Percentiles rank a stretch among this genome's conserved stretches.
Conservation (phyloP, 306 rosid genomes). For the Dryas alaskensis region DNA sequence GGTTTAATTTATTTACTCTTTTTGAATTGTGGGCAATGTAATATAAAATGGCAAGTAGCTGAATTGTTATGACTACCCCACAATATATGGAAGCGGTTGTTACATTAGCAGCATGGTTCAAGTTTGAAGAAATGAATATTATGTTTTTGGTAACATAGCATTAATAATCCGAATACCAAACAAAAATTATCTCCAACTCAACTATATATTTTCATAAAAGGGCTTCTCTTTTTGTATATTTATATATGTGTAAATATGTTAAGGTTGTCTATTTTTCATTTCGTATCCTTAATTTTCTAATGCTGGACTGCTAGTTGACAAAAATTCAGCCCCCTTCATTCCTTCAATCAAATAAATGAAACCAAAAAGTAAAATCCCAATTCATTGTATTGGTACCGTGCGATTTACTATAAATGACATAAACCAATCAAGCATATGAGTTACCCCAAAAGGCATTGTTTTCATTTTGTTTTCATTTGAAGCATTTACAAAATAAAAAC, state of each 20-base stretch:
- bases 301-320: not conserved
- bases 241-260: not conserved
- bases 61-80: slow-evolving; percentile 14
- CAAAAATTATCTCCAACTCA: not conserved
- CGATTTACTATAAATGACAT: not conserved
- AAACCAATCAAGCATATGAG: no score
- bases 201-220: not conserved
- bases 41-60: no score
- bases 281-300: not conserved
- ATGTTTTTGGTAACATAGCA: not conserved
- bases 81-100: slow-evolving; percentile 29
- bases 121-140: not conserved
- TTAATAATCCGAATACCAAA: not conserved
- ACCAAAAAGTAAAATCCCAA: not conserved
- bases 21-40: no score
- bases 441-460: no score
- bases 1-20: no score
- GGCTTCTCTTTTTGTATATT: not conserved
- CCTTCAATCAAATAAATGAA: not conserved
- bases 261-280: not conserved
- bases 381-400: not conserved
- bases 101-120: slow-evolving; percentile 22
- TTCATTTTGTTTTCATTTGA: not conserved
- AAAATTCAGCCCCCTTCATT: not conserved
- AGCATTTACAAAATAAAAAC: not conserved